Evolutionary conservation across 2,329 filamentous ascomycete genomes (phyloP), one percentile per base, ranked within the genome.

Genomic region (Claviceps sp.): DNA sequence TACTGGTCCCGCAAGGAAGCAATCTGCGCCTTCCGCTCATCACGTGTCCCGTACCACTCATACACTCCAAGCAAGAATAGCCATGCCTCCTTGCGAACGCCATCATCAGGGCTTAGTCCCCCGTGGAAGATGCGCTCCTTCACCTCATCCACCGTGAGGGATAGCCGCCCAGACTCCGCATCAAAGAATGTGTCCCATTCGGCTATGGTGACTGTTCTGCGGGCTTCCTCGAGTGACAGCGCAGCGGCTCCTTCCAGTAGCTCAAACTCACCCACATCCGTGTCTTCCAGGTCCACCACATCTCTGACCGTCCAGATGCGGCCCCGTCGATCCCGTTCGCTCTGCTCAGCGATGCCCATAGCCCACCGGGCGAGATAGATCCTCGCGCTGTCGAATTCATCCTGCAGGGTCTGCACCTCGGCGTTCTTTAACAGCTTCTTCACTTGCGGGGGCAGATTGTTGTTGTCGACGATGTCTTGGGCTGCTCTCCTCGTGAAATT

Each of bases 61-160:
- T 95, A 87, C 0, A 98, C 86, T 1, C 88, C 93, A 0, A 98
- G 77, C 16, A 98, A 70, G 68, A 95, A 98, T 0, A 96, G 75
- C 93, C 93, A 98, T 0, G 91, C 93, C 66, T 97, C 90, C 68
- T 97, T 97, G 47, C 94, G 77, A 4, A 95, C 90, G 0, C 90
- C 90, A 60, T 97, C 91, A 16, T 95, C 86, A 0, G 87, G 72
- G 63, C 95, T 84, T 1, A 98, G 73, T 0, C 93, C 93, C 30
- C 93, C 93, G 62, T 97, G 93, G 65, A 97, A 98, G 52, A 98
- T 80, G n/a, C 93, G 80, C 64, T 97, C 91, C 67, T 97, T 98
- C 57, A 95, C 89, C 65, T 98, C 93, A 58, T 96, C 89, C 3
- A 84, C 75, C 0, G 90, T 97, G 46, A 95, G 72, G 3, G 85